Percentiles rank a stretch among this genome's conserved stretches.
phyloP scores from a whole-genome alignment of 108 stramenopile species.

The Stephanodiscus minutulus region DNA sequence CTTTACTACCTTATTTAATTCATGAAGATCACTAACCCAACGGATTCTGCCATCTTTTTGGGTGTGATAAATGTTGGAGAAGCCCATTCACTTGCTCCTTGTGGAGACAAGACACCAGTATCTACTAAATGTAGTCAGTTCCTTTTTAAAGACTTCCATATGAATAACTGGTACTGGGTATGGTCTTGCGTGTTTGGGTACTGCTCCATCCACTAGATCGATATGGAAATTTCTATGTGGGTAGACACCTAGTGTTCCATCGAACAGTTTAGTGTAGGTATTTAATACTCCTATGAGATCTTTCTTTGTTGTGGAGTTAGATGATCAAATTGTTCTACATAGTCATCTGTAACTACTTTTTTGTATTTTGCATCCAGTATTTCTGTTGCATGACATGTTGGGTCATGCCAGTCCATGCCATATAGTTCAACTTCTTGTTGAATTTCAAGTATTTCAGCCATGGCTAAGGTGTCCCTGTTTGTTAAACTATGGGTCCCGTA shows the following conservation, averaged over 20 bases:
- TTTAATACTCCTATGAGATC: conserved; percentile 19
- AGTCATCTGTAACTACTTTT: conserved; percentile 10
- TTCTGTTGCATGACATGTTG: conserved; percentile 5
- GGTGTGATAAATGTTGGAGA: too few relatives aligned
- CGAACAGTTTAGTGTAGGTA: conserved; percentile 32
- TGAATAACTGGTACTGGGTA: too few relatives aligned
- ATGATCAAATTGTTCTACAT: conserved; percentile 39
- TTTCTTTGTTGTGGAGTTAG: conserved; percentile 25
- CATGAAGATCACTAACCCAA: conserved; percentile 4
- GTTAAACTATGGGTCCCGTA: background rate
- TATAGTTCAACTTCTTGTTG: background rate
- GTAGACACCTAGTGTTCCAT: conserved; percentile 45
- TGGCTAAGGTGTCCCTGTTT: background rate
- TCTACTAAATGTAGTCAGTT: too few relatives aligned
- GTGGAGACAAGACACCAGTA: too few relatives aligned
- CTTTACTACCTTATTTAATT: conserved; percentile 1
- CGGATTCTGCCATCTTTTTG: too few relatives aligned
- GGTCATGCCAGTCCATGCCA: conserved; percentile 15
- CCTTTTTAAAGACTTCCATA: too few relatives aligned
- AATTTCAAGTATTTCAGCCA: background rate
- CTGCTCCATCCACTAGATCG: too few relatives aligned
- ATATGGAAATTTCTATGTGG: conserved; percentile 39
- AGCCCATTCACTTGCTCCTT: too few relatives aligned
- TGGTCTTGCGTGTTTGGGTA: too few relatives aligned
- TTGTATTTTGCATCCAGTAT: conserved; percentile 53